Conservation (phyloP, 2,329 filamentous ascomycete species). For the Scedosporium dehoogii region DNA sequence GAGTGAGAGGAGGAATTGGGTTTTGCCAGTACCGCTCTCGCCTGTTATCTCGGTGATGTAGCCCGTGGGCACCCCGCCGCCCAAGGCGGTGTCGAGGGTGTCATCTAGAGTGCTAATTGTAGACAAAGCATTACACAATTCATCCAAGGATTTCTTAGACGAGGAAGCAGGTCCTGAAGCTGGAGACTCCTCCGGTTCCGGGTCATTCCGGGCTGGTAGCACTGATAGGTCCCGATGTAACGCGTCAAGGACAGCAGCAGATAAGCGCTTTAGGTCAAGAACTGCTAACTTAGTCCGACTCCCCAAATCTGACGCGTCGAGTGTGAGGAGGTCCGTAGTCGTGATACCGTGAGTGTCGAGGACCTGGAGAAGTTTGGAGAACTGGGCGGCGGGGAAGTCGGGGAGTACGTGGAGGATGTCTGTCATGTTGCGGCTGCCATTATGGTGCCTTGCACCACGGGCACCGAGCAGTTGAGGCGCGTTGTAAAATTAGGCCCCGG, state of each 20-base stretch:
- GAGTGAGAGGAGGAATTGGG: slow-evolving; percentile 79
- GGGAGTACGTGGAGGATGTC: slow-evolving; percentile 80
- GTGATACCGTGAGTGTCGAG: slow-evolving; percentile 72
- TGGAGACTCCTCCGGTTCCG: too few species aligned
- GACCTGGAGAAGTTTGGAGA: slow-evolving; percentile 64
- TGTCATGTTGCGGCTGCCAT: slow-evolving; percentile 47
- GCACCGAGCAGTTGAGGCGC: background rate
- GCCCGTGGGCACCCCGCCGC: slow-evolving; percentile 71
- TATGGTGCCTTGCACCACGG: background rate
- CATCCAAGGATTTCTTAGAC: background rate
- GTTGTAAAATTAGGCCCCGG: background rate
- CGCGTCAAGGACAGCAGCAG: slow-evolving; percentile 54
- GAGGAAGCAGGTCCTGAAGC: background rate
- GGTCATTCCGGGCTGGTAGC: slow-evolving; percentile 1
- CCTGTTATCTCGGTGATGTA: slow-evolving; percentile 84
- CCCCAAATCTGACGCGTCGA: slow-evolving; percentile 73
- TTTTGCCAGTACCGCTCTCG: slow-evolving; percentile 92
- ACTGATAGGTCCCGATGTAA: slow-evolving; percentile 51
- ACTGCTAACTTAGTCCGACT: slow-evolving; percentile 77
- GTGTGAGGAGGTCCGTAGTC: slow-evolving; percentile 74
- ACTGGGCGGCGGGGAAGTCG: slow-evolving; percentile 61
- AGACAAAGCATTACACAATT: slow-evolving; percentile 26
- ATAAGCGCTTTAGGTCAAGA: slow-evolving; percentile 67
- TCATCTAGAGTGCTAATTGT: slow-evolving; percentile 74
- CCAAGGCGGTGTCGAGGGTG: slow-evolving; percentile 57